Percentiles rank a stretch among this genome's conserved stretches.
Evolutionary conservation across 106 monocot genomes (phyloP).

Genomic region (Vanilla planifolia): DNA sequence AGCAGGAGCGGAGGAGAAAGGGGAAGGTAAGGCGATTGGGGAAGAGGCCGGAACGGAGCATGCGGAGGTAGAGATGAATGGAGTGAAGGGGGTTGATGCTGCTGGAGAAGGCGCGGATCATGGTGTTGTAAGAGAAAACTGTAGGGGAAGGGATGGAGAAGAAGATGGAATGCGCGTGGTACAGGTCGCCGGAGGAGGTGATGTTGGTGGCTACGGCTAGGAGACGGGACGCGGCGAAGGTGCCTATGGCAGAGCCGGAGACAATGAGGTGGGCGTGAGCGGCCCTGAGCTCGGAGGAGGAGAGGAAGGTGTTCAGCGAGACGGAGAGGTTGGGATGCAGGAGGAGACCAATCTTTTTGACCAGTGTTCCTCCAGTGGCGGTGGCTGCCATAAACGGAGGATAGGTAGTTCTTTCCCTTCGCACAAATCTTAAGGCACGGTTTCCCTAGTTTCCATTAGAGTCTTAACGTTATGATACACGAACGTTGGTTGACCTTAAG

Average conservation of each 20-base stretch:
- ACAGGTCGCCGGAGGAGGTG: conserved; percentile 9
- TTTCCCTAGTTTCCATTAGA: no score
- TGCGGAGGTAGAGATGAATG: conserved; percentile 21
- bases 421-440: no score
- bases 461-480: no score
- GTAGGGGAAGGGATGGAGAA: conserved; percentile 16
- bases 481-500: no score
- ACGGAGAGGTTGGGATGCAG: conserved; percentile 37
- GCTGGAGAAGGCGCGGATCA: conserved; percentile 56
- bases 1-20: conserved; percentile 45
- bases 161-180: conserved; percentile 39
- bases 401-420: no score
- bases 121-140: conserved; percentile 58
- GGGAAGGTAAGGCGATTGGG: conserved; percentile 58
- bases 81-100: conserved; percentile 11
- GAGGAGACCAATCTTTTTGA: conserved; percentile 29
- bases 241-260: conserved; percentile 29
- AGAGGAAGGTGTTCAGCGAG: conserved; percentile 34
- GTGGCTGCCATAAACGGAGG: no score
- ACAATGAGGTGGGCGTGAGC: conserved; percentile 38
- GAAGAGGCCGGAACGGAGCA: conserved; percentile 28
- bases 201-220: conserved; percentile 40
- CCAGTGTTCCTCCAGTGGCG: conserved; percentile 1
- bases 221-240: conserved; percentile 43
- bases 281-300: conserved; percentile 28